These are phyloP conservation scores for Vinca major DNA, from an alignment of 305 asterid genomes.

Conservation along the genomic window DNA sequence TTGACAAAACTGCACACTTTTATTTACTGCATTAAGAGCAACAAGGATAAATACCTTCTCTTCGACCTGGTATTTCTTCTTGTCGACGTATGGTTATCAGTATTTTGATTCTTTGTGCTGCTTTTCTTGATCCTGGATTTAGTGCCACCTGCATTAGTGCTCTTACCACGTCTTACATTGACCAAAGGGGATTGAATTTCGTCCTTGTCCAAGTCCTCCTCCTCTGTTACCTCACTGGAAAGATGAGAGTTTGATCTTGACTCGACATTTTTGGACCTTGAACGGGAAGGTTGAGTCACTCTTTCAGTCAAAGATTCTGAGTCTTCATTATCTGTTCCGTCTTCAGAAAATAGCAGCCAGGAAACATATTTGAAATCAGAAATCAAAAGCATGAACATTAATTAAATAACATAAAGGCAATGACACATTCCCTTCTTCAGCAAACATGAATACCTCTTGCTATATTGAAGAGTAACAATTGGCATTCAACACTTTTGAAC, in stretches of 20 bases:
- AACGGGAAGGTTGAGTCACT: constrained; percentile 16
- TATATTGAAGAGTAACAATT: background rate
- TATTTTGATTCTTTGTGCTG: constrained; percentile 26
- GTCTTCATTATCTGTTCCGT: constrained; percentile 52
- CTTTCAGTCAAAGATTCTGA: constrained; percentile 26
- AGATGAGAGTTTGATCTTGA: constrained; percentile 35
- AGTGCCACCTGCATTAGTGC: constrained; percentile 46
- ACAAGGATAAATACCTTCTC: constrained; percentile 30
- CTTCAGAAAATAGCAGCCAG: constrained; percentile 15
- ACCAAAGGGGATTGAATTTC: constrained; percentile 56
- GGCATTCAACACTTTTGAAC: background rate
- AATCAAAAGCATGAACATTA: background rate
- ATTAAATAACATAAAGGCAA: background rate
- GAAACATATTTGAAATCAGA: constrained; percentile 12
- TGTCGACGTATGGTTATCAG: constrained; percentile 23
- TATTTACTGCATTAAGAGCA: background rate
- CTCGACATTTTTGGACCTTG: constrained; percentile 26
- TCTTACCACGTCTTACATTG: constrained; percentile 35
- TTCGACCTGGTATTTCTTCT: constrained; percentile 41
- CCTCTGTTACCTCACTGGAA: constrained; percentile 48
- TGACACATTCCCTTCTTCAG: background rate
- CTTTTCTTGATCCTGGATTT: constrained; percentile 39
- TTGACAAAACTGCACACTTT: background rate
- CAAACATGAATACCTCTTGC: background rate
- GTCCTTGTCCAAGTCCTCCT: constrained; percentile 40